Evolutionary conservation across 1,284 basidiomycete species (phyloP).

Genomic region (Fomes fomentarius): DNA sequence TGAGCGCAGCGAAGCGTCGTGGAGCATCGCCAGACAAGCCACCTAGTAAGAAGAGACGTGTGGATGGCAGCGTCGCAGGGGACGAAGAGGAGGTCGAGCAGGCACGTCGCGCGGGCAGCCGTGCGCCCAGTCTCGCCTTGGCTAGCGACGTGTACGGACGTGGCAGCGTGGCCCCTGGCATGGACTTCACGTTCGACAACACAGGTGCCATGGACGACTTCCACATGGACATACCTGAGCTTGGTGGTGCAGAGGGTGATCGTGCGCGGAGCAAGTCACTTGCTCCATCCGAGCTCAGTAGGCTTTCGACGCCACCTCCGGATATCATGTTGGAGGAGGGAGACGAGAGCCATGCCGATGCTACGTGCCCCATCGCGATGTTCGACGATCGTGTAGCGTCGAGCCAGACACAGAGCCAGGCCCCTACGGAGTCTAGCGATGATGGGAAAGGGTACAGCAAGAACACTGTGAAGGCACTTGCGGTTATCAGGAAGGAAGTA

Average conservation of each 20-base stretch:
- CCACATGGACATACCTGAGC: conserved; percentile 57
- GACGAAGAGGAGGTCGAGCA: conserved; percentile 54
- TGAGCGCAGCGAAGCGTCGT: conserved; percentile 54
- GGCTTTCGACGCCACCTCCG: conserved; percentile 66
- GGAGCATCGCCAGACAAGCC: conserved; percentile 53
- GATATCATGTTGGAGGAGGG: conserved; percentile 59
- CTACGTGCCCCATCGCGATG: conserved; percentile 76
- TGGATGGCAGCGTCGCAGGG: conserved; percentile 47
- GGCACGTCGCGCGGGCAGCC: conserved; percentile 64
- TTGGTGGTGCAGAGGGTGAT: conserved; percentile 37
- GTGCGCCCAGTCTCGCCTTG: conserved; percentile 57
- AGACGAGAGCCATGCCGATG: conserved; percentile 67
- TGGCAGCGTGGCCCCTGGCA: conserved; percentile 41
- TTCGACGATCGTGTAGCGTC: conserved; percentile 74
- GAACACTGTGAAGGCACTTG: conserved; percentile 89
- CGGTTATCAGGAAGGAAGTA: conserved; percentile 81
- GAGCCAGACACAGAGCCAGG: conserved; percentile 43
- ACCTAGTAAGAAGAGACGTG: conserved; percentile 63
- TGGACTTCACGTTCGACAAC: conserved; percentile 50
- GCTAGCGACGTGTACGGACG: conserved; percentile 54
- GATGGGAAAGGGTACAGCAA: conserved; percentile 82
- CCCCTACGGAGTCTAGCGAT: conserved; percentile 36
- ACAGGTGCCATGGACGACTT: conserved; percentile 59
- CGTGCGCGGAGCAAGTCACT: conserved; percentile 45
- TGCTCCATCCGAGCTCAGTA: conserved; percentile 58